Conservation (phyloP, 306 rosid genomes). For the Mucuna pruriens region DNA sequence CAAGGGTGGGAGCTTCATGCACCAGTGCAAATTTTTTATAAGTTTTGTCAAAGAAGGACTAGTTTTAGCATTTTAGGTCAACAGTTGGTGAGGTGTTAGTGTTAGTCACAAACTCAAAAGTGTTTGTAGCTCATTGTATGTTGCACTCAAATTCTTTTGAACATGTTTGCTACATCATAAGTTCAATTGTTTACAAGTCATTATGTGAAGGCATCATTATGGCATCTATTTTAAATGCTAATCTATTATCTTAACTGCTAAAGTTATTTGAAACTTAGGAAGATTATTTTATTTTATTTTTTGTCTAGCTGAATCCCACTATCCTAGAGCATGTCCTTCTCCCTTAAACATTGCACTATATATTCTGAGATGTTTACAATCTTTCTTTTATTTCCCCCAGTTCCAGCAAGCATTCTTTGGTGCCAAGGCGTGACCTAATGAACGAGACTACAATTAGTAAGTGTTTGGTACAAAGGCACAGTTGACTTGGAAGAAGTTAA, state of each 20-base stretch:
- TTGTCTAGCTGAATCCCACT: too few relatives aligned
- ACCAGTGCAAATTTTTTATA: too few relatives aligned
- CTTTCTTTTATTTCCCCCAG: neutral
- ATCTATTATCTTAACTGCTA: neutral
- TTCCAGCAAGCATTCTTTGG: slow-evolving; percentile 51
- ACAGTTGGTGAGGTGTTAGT: neutral
- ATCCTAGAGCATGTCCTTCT: neutral
- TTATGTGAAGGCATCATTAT: neutral
- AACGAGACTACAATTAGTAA: slow-evolving; percentile 9
- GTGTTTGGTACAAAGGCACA: slow-evolving; percentile 22
- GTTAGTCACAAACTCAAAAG: neutral
- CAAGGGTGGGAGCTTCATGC: too few relatives aligned
- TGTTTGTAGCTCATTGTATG: neutral
- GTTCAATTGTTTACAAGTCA: neutral
- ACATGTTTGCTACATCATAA: neutral
- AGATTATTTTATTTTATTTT: neutral
- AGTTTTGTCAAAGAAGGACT: neutral
- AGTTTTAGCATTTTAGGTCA: too few relatives aligned
- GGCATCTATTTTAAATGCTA: too few relatives aligned
- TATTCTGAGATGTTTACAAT: slow-evolving; percentile 21
- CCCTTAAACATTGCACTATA: slow-evolving; percentile 1
- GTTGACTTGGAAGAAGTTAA: slow-evolving; percentile 24
- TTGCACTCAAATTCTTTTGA: neutral
- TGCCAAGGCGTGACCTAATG: slow-evolving; percentile 44
- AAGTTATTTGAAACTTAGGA: neutral